Percentiles rank a stretch among this genome's conserved stretches.
These are phyloP conservation scores for Curvularia sp. DNA, from an alignment of 2,329 filamentous ascomycete genomes.

Conservation along the genomic window DNA sequence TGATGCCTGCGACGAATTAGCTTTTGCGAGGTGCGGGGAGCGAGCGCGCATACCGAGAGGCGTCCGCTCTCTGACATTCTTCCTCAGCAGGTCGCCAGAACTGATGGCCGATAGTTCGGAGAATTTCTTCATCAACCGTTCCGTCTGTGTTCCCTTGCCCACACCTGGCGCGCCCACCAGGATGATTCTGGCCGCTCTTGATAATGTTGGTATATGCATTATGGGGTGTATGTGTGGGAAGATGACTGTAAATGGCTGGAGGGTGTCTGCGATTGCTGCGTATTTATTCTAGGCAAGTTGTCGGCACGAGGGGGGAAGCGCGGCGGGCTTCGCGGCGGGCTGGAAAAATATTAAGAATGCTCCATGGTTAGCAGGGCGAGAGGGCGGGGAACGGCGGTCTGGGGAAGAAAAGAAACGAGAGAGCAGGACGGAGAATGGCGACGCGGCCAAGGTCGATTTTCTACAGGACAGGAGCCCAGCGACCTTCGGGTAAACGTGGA, in stretches of 20 bases:
- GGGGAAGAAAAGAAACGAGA: conserved; percentile 1
- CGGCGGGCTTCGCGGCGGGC: conserved; percentile 30
- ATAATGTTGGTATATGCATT: conserved; percentile 37
- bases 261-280: conserved; percentile 4
- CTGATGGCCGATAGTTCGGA: conserved; percentile 90
- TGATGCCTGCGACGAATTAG: conserved; percentile 68
- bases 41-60: conserved; percentile 69
- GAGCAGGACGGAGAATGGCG: conserved; percentile 1
- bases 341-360: conserved; percentile 30
- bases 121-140: conserved; percentile 84
- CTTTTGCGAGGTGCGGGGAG: conserved; percentile 17
- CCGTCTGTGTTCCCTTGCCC: conserved; percentile 94
- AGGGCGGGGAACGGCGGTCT: background rate
- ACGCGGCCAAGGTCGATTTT: conserved; percentile 4
- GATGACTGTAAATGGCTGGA: conserved; percentile 5
- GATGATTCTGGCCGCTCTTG: conserved; percentile 86
- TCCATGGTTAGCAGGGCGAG: conserved; percentile 19
- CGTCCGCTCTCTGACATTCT: conserved; percentile 89
- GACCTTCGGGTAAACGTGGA: conserved; percentile 14
- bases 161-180: conserved; percentile 95
- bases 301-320: conserved; percentile 31
- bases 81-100: conserved; percentile 88
- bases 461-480: conserved; percentile 1
- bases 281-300: conserved; percentile 10
- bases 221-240: background rate